phyloP scores from a whole-genome alignment of 352 stramenopile species.

The Phytophthora citricola region DNA sequence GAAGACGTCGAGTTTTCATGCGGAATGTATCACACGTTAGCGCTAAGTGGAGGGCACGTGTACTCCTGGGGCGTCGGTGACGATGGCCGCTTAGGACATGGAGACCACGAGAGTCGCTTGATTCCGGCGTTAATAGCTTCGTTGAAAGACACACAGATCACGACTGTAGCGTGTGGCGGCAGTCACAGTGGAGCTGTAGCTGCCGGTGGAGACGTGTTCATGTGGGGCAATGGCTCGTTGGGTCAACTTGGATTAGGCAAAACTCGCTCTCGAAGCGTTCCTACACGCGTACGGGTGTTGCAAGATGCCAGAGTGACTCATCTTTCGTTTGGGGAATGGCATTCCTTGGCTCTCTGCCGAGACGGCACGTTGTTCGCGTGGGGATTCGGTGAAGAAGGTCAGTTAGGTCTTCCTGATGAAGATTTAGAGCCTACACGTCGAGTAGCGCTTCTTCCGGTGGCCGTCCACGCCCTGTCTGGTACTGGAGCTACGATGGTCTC shows the following conservation, averaged over 20 bases:
- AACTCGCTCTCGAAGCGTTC: constrained; percentile 44
- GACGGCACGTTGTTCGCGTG: constrained; percentile 63
- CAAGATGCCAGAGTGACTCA: constrained; percentile 51
- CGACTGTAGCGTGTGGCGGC: constrained; percentile 56
- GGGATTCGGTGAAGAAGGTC: constrained; percentile 79
- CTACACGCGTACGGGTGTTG: constrained; percentile 54
- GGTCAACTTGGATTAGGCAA: constrained; percentile 63
- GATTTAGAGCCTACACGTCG: constrained; percentile 45
- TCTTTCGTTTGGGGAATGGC: constrained; percentile 72
- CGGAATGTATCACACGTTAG: constrained; percentile 69
- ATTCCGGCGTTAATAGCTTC: constrained; percentile 47
- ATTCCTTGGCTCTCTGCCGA: constrained; percentile 71
- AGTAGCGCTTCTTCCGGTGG: constrained; percentile 52
- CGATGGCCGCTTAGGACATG: constrained; percentile 68
- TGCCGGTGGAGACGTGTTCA: constrained; percentile 53
- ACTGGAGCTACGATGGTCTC: constrained; percentile 62
- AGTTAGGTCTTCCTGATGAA: constrained; percentile 59
- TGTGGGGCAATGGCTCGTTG: constrained; percentile 64
- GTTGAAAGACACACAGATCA: constrained; percentile 43
- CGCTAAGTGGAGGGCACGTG: constrained; percentile 45
- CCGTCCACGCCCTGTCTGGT: constrained; percentile 56
- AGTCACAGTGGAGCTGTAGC: constrained; percentile 65
- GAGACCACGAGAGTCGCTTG: constrained; percentile 48
- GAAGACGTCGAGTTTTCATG: constrained; percentile 55
- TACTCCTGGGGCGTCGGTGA: constrained; percentile 74